Percentiles rank a stretch among this genome's conserved stretches.
These are phyloP conservation scores for Pseudophaeomoniella oleicola DNA, from an alignment of 2,329 filamentous ascomycete species.

Conservation along the genomic window DNA sequence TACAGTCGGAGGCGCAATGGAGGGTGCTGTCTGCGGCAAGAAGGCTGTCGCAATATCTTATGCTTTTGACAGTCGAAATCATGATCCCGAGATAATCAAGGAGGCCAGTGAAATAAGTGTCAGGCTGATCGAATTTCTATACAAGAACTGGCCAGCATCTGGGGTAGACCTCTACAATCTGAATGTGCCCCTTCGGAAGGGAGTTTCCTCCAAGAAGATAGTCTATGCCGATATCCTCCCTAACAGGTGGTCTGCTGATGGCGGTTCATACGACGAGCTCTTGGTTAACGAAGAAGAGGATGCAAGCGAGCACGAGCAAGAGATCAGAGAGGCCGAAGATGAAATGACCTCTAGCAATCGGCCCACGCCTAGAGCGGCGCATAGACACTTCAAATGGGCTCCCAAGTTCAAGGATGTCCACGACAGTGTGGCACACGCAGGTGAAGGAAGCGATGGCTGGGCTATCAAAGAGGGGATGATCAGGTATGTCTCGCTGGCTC, in stretches of 20 bases:
- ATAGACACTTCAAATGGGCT: conserved; percentile 91
- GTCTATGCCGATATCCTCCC: conserved; percentile 78
- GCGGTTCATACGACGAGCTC: conserved; percentile 73
- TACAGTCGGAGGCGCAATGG: conserved; percentile 62
- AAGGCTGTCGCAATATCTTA: conserved; percentile 73
- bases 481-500: conserved; percentile 43
- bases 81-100: conserved; percentile 67
- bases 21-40: conserved; percentile 56
- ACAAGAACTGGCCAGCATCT: conserved; percentile 50
- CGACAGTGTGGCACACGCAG: conserved; percentile 65
- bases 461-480: conserved; percentile 76
- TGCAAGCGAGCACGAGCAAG: conserved; percentile 54
- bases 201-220: conserved; percentile 56
- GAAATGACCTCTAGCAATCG: conserved; percentile 15
- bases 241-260: conserved; percentile 67
- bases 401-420: conserved; percentile 79
- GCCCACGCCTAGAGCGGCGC: conserved; percentile 39
- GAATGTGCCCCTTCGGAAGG: conserved; percentile 74
- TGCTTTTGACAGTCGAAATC: conserved; percentile 75
- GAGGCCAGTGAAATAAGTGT: conserved; percentile 63
- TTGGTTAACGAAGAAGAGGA: conserved; percentile 44
- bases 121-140: conserved; percentile 64
- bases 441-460: conserved; percentile 84
- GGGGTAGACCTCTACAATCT: conserved; percentile 78
- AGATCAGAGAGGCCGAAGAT: conserved; percentile 53